Conservation (phyloP, 768 basidiomycete species). For the Mycena galopus region DNA sequence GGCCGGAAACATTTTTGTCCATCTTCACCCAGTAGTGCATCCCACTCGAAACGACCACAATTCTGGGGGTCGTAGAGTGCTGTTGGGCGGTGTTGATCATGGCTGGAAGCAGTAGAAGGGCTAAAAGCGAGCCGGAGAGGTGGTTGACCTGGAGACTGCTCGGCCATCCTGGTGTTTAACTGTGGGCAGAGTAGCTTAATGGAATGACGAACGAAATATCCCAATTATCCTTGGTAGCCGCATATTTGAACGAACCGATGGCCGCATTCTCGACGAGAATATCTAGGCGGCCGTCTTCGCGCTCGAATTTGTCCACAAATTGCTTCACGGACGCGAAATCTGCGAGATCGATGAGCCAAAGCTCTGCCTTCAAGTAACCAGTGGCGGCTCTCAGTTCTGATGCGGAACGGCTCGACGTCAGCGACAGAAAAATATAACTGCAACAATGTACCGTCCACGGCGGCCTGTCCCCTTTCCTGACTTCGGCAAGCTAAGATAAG, state of each 20-base stretch:
- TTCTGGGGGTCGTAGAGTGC: conserved; percentile 13
- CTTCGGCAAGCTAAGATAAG: conserved; percentile 24
- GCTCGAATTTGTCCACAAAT: conserved; percentile 43
- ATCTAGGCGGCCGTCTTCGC: conserved; percentile 22
- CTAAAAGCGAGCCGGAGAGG: conserved; percentile 43
- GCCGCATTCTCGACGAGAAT: conserved; percentile 32
- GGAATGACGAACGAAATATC: conserved; percentile 3
- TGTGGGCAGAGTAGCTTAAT: neutral
- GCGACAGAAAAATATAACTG: neutral
- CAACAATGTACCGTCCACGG: conserved; percentile 3
- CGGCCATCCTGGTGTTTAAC: neutral
- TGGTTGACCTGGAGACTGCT: conserved; percentile 46
- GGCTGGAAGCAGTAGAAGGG: conserved; percentile 45
- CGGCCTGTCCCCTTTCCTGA: conserved; percentile 19
- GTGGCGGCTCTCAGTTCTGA: conserved; percentile 42
- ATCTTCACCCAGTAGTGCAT: conserved; percentile 34
- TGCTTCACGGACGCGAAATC: conserved; percentile 43
- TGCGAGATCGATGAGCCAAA: conserved; percentile 47
- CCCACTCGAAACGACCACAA: conserved; percentile 46
- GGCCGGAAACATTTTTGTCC: neutral
- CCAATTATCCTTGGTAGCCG: conserved; percentile 15
- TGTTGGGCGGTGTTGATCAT: conserved; percentile 39
- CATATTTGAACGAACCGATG: neutral
- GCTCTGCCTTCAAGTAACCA: conserved; percentile 42
- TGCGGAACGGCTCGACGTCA: neutral